A percentile compares a stretch with the other conserved stretches of the same genome.
These are phyloP conservation scores for Plasmodium cynomolgi DNA, from an alignment of 169 alveolate genomes.

Conservation along the genomic window DNA sequence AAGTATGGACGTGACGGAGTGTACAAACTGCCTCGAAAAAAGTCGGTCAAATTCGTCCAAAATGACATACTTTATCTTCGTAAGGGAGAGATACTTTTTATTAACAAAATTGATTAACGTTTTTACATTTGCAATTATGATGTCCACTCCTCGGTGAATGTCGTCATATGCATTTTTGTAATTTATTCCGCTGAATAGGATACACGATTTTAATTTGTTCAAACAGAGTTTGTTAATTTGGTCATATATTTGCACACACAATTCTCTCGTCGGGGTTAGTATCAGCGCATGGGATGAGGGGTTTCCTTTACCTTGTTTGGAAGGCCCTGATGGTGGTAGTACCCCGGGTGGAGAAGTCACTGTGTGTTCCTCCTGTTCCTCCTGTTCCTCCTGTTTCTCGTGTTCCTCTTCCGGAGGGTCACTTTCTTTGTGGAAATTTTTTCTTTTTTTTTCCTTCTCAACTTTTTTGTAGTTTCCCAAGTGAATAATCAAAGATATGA, in stretches of 20 bases:
- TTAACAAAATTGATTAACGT: constrained; percentile 68
- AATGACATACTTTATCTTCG: constrained; percentile 37
- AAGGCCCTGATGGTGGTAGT: not conserved
- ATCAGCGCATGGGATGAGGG: constrained; percentile 77
- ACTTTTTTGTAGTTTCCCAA: constrained; percentile 85
- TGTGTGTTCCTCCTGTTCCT: not conserved
- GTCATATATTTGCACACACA: constrained; percentile 89
- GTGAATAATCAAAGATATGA: constrained; percentile 93
- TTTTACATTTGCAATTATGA: constrained; percentile 54
- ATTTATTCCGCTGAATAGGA: constrained; percentile 51
- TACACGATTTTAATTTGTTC: constrained; percentile 36
- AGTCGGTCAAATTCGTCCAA: constrained; percentile 70
- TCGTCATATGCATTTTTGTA: constrained; percentile 57
- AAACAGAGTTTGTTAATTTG: constrained; percentile 72
- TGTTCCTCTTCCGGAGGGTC: not conserved
- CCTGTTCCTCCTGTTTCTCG: too few species aligned
- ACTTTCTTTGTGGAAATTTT: not conserved
- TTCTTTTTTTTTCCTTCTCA: constrained; percentile 59
- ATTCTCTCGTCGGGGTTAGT: constrained; percentile 92
- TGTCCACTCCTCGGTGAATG: constrained; percentile 50
- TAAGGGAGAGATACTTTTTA: constrained; percentile 39
- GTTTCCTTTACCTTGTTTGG: not conserved
- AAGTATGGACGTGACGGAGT: constrained; percentile 50
- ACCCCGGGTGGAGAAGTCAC: not conserved
- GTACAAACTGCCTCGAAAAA: constrained; percentile 40